Conservation (phyloP, 1,284 basidiomycete species). For the Polyporus tsugae region DNA sequence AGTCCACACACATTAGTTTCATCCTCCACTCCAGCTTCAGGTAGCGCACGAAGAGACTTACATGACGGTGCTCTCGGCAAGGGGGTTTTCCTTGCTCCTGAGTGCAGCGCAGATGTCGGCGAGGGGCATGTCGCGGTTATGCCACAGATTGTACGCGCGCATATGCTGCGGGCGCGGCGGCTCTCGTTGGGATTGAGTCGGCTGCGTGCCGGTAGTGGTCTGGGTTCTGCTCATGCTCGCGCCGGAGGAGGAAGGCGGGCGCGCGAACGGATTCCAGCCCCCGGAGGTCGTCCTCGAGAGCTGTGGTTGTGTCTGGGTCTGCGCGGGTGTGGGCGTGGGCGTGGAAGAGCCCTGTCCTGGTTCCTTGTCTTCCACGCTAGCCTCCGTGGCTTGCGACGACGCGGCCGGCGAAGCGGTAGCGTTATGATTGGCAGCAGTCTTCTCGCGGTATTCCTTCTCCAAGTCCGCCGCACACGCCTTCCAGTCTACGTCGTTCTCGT, state of each 20-base stretch:
- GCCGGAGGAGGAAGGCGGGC: neutral
- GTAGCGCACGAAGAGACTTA: conserved; percentile 42
- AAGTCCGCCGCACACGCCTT: conserved; percentile 44
- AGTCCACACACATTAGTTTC: neutral
- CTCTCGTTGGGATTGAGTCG: conserved; percentile 6
- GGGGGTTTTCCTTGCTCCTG: conserved; percentile 49
- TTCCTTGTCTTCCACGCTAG: neutral
- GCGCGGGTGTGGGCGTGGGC: neutral
- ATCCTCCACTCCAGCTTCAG: neutral
- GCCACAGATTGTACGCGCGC: conserved; percentile 68
- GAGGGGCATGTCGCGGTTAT: conserved; percentile 50
- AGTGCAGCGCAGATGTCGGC: conserved; percentile 58
- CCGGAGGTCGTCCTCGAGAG: neutral
- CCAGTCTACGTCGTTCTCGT: conserved; percentile 40
- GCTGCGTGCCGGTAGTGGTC: neutral
- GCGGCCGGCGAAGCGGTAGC: neutral
- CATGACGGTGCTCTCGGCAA: conserved; percentile 66
- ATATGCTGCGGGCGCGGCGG: conserved; percentile 53
- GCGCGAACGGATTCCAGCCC: conserved; percentile 5
- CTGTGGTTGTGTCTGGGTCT: neutral
- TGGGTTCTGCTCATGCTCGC: neutral
- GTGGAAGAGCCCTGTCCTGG: neutral
- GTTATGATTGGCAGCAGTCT: neutral
- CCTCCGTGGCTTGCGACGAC: neutral
- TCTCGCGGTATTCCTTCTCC: conserved; percentile 19